Evolutionary conservation across 805 yeast species (phyloP).

Genomic region (Kluyveromyces siamensis): DNA sequence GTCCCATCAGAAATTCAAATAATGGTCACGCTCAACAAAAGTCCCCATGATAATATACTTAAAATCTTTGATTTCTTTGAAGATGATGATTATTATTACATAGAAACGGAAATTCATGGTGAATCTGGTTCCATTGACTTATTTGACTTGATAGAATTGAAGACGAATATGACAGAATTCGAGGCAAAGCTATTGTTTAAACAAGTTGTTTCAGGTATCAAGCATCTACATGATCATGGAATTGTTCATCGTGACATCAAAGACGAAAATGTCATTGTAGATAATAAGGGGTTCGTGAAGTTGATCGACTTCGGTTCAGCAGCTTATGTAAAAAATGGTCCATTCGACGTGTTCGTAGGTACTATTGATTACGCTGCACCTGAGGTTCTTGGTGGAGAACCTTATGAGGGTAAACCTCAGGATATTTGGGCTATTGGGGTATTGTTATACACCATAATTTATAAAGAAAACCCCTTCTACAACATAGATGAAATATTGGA

Average conservation of each 20-base stretch:
- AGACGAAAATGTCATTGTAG: slow-evolving; percentile 89
- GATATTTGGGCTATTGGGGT: slow-evolving; percentile 98
- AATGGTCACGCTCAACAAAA: slow-evolving; percentile 66
- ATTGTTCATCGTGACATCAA: slow-evolving; percentile 91
- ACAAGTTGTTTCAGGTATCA: slow-evolving; percentile 71
- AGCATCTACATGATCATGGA: slow-evolving; percentile 76
- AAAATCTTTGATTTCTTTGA: slow-evolving; percentile 85
- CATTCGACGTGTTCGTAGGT: slow-evolving; percentile 95
- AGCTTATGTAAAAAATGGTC: slow-evolving; percentile 82
- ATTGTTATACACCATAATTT: slow-evolving; percentile 76
- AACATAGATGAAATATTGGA: slow-evolving; percentile 94
- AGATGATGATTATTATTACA: slow-evolving; percentile 79
- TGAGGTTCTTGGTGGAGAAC: slow-evolving; percentile 81
- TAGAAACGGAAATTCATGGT: slow-evolving; percentile 90
- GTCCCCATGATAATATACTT: slow-evolving; percentile 84
- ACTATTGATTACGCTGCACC: slow-evolving; percentile 98
- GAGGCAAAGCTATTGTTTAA: slow-evolving; percentile 72
- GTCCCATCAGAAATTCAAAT: slow-evolving; percentile 95
- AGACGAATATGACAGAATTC: slow-evolving; percentile 66
- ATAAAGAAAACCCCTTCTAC: slow-evolving; percentile 92
- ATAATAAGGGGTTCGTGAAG: slow-evolving; percentile 69
- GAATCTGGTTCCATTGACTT: slow-evolving; percentile 83
- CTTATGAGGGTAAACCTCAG: slow-evolving; percentile 88
- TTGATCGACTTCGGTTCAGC: slow-evolving; percentile 95
- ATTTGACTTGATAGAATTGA: slow-evolving; percentile 84